These are phyloP conservation scores for Saturnispora zaruensis DNA, from an alignment of 805 yeast genomes.

Conservation along the genomic window DNA sequence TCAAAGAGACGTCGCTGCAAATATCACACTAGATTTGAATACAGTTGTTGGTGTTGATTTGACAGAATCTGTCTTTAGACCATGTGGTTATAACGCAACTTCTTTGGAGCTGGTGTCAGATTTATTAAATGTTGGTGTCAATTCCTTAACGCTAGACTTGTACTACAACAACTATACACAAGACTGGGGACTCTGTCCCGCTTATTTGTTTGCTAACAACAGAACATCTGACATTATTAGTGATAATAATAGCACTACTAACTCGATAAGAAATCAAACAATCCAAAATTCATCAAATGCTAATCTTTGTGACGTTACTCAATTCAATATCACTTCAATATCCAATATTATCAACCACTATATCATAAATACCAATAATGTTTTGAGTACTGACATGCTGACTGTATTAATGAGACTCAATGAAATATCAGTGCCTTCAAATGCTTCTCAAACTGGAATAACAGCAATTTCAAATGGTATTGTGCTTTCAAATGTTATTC, in stretches of 20 bases:
- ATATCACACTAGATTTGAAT: slow-evolving; percentile 33
- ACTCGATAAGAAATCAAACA: slow-evolving; percentile 7
- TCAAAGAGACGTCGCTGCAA: slow-evolving; percentile 39
- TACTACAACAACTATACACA: slow-evolving; percentile 42
- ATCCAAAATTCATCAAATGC: slow-evolving; percentile 14
- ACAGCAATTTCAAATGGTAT: slow-evolving; percentile 7
- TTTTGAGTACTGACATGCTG: slow-evolving; percentile 37
- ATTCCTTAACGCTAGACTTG: slow-evolving; percentile 42
- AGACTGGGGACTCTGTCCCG: slow-evolving; percentile 53
- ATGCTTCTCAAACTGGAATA: slow-evolving; percentile 10
- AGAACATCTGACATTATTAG: background rate
- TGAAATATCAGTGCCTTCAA: slow-evolving; percentile 12
- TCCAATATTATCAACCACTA: slow-evolving; percentile 27
- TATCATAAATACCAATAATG: slow-evolving; percentile 35
- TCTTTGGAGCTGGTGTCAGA: slow-evolving; percentile 24
- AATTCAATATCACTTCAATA: slow-evolving; percentile 22
- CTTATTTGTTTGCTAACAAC: background rate
- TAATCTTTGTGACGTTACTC: slow-evolving; percentile 12
- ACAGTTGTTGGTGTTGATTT: slow-evolving; percentile 35
- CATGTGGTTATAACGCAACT: slow-evolving; percentile 26
- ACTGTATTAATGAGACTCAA: slow-evolving; percentile 33
- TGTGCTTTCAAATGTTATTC: slow-evolving; percentile 1
- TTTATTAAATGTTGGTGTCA: slow-evolving; percentile 38
- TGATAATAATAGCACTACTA: slow-evolving; percentile 19
- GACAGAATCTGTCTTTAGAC: slow-evolving; percentile 26